These are phyloP conservation scores for Dittrichia graveolens DNA, from an alignment of 129 eudicot genomes.

Conservation along the genomic window DNA sequence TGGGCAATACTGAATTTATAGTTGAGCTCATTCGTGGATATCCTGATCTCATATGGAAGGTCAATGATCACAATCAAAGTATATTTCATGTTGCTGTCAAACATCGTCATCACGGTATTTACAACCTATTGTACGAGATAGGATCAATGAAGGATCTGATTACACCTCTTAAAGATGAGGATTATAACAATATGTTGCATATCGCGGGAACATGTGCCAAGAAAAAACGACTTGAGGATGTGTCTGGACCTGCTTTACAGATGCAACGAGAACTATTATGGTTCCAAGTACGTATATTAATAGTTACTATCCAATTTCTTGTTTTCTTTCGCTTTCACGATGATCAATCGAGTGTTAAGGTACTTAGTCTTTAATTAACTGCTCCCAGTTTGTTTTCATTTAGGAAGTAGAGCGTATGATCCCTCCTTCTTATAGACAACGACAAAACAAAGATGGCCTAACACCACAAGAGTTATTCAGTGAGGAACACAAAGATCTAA, in stretches of 20 bases:
- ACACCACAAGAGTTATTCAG: neutral
- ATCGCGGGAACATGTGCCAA: conserved; percentile 40
- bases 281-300: conserved; percentile 36
- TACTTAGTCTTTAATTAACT: neutral
- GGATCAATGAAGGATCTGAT: conserved; percentile 40
- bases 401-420: neutral
- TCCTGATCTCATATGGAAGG: conserved; percentile 60
- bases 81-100: conserved; percentile 49
- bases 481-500: neutral
- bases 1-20: conserved; percentile 44
- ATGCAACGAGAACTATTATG: conserved; percentile 45
- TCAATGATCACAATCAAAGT: conserved; percentile 38
- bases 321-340: neutral
- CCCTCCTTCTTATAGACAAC: neutral
- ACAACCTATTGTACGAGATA: conserved; percentile 43
- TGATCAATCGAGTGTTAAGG: neutral
- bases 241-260: conserved; percentile 45
- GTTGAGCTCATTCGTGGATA: conserved; percentile 41
- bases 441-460: neutral
- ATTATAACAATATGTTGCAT: conserved; percentile 40
- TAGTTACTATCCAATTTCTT: neutral
- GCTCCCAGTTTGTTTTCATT: no score
- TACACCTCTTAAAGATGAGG: conserved; percentile 25
- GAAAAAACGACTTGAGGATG: conserved; percentile 23
- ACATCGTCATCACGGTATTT: conserved; percentile 49